Base-by-base conservation (phyloP, 2,329 filamentous ascomycete genomes). In the Colletotrichum falcatum region DNA sequence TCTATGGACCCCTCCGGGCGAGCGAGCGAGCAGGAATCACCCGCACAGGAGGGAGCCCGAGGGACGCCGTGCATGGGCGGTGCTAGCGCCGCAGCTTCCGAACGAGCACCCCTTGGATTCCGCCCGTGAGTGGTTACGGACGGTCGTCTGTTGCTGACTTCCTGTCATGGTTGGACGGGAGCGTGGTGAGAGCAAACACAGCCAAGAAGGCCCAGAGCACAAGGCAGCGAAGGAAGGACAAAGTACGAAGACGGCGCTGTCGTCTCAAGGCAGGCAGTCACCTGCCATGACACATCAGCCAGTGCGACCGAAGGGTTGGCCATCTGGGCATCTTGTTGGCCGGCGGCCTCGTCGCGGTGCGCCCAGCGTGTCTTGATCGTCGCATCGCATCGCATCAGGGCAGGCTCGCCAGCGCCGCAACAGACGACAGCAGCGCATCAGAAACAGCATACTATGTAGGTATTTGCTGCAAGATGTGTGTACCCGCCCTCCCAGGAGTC, bases 381-480 rank as follows among this genome's bases (percentile, higher is more conserved):
- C 63, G 58, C 42, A 61, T 70, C 62, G 42, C 56, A 66, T 44
- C 55, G 33, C 56, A 66, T 61, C 33, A 56, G 62, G 49, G 56
- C 51, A 70, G 33, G 28, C 49, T 55, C 35, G 58, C 53, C 67
- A 62, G 35, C 51, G 46, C 33, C 51, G 64, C 58, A 54, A 33
- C 33, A 53, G 42, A 61, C 49, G 44, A 30, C 55, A 35, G 42
- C 51, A 62, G 64, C 67, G 67, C 58, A 70, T 70, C 64, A 66
- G 63, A 62, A 62, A 70, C 63, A 62, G 58, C 67, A 70, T 65
- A n/a, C n/a, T n/a, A n/a, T n/a, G n/a, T n/a, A n/a, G n/a, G n/a
- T n/a, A 62, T 54, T 66, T 70, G 64, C 67, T 69, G 69, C 69
- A 26, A 70, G 60, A 71, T 71, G 60, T 70, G 54, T 71, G 65